Conservation (phyloP, 2,329 filamentous ascomycete genomes). For the Fusarium sp. region DNA sequence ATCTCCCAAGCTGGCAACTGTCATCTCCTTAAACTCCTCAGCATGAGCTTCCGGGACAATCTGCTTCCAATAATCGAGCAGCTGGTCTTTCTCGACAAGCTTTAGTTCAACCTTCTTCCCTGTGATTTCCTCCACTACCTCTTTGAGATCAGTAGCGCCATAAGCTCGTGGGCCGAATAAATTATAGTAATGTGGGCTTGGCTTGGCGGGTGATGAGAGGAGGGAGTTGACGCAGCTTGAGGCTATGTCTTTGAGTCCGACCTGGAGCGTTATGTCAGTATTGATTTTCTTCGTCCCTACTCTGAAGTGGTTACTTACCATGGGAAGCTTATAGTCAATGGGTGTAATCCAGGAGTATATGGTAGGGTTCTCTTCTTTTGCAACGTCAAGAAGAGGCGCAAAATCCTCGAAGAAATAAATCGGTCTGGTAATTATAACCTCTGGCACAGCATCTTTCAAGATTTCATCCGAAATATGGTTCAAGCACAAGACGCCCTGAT, state of each 20-base stretch:
- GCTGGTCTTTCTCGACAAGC: conserved; percentile 38
- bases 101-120: conserved; percentile 44
- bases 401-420: conserved; percentile 44
- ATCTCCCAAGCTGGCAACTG: conserved; percentile 37
- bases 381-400: conserved; percentile 34
- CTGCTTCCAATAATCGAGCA: conserved; percentile 43
- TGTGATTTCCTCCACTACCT: conserved; percentile 44
- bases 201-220: conserved; percentile 25
- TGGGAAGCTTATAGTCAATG: conserved; percentile 48
- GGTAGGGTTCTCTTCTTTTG: conserved; percentile 36
- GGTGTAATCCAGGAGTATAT: conserved; percentile 48
- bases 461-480: conserved; percentile 42
- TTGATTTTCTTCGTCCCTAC: neutral
- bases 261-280: conserved; percentile 28
- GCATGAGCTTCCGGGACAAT: conserved; percentile 40
- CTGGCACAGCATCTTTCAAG: conserved; percentile 34
- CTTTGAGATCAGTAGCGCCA: conserved; percentile 47
- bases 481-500: conserved; percentile 45
- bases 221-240: conserved; percentile 43
- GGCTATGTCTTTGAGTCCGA: conserved; percentile 49
- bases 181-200: conserved; percentile 37
- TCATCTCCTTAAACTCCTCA: conserved; percentile 49
- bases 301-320: conserved; percentile 36
- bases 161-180: conserved; percentile 49
- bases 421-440: conserved; percentile 39